These are phyloP conservation scores for Phytophthora cajani DNA, from an alignment of 352 stramenopile genomes.

Conservation along the genomic window DNA sequence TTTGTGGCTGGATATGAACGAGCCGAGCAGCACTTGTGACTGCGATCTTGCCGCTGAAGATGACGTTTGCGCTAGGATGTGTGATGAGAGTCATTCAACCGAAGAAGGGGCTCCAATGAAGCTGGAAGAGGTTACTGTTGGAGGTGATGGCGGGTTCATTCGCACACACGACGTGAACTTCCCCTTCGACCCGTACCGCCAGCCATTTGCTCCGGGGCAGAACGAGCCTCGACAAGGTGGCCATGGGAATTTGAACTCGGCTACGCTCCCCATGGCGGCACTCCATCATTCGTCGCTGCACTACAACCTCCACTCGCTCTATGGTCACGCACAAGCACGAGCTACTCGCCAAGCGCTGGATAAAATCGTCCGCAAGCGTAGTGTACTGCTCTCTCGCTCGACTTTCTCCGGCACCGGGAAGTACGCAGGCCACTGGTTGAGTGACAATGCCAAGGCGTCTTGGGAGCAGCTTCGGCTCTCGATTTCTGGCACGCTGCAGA, in stretches of 20 bases:
- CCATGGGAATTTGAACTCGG: slow-evolving; percentile 80
- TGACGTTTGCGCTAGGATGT: slow-evolving; percentile 44
- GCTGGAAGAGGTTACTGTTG: slow-evolving; percentile 23
- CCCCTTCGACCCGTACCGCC: slow-evolving; percentile 83
- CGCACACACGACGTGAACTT: slow-evolving; percentile 75
- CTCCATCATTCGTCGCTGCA: slow-evolving; percentile 75
- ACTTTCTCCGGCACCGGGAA: slow-evolving; percentile 73
- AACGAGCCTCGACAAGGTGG: slow-evolving; percentile 39
- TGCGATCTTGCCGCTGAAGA: slow-evolving; percentile 41
- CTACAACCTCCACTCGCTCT: slow-evolving; percentile 90
- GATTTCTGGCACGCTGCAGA: slow-evolving; percentile 75
- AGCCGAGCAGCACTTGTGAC: slow-evolving; percentile 78
- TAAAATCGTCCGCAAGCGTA: slow-evolving; percentile 58
- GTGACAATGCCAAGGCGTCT: slow-evolving; percentile 53
- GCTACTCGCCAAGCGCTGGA: slow-evolving; percentile 60
- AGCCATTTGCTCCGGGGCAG: slow-evolving; percentile 77
- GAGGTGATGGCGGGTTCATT: slow-evolving; percentile 50
- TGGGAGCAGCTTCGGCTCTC: slow-evolving; percentile 84
- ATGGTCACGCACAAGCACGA: slow-evolving; percentile 71
- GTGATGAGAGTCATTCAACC: slow-evolving; percentile 9
- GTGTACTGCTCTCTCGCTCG: slow-evolving; percentile 71
- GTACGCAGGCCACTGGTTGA: slow-evolving; percentile 70
- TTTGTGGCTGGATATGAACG: slow-evolving; percentile 88
- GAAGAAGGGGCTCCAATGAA: background rate
- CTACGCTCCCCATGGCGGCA: slow-evolving; percentile 76